Evolutionary conservation across 2,329 filamentous ascomycete species (phyloP), one percentile per base, ranked within the genome.

Genomic region (Diaporthe helianthi): DNA sequence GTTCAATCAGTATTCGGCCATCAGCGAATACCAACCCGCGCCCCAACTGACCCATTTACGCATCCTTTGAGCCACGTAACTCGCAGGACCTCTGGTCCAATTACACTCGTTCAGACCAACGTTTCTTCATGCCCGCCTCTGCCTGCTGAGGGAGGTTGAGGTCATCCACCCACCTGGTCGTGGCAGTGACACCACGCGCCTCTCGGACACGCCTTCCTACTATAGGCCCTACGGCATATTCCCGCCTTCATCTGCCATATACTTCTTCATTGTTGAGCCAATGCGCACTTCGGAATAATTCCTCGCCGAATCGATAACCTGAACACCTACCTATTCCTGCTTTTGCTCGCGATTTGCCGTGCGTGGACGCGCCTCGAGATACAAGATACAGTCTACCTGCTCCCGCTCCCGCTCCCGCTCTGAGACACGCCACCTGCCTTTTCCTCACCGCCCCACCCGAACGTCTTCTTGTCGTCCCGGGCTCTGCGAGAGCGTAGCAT

Each of bases 21-120:
- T 46, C 51, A 53, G 61, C 47, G 36, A 24, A 24, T 22, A 36
- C 41, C 41, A 44, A 38, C 19, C 41, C 41, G 6, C 41, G 41
- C 17, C 41, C n/a, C 38, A 19, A 47, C 64, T 24, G 51, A 53
- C 29, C 51, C 49, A 31, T 33, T 38, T 31, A 66, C 51, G 29
- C 52, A 66, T 4, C 29, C 24, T 33, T 33, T 54, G 36, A 65
- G 47, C 49, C 41, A 33, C 33, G 8, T 12, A 38, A 38, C 5
- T 26, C 41, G 7, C 44, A 61, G 84, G 84, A 83, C 83, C 81
- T 86, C 76, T 71, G 83, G 86, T 78, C 85, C 84, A 76, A 81
- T 87, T 87, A 78, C 85, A 77, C 78, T 87, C 85, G 84, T 84
- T 85, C 77, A 61, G 19, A 49, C 31, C 29, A 63, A 15, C 9